Conservation (phyloP, 768 basidiomycete genomes). For the Omphalotus guepiniiformis region DNA sequence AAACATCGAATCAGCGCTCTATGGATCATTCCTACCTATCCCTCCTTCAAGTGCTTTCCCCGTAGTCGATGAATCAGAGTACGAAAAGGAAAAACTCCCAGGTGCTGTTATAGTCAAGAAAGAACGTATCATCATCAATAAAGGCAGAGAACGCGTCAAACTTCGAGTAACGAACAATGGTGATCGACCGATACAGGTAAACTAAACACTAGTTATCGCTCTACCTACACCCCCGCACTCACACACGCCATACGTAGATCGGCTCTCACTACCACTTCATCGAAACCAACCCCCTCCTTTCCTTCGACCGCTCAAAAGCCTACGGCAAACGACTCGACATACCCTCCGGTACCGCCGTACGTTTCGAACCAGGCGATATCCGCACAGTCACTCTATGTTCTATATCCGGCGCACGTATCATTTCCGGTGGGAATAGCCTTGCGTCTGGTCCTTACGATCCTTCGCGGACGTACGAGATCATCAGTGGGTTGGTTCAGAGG, state of each 20-base stretch:
- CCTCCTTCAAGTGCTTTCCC: conserved; percentile 69
- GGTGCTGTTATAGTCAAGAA: conserved; percentile 72
- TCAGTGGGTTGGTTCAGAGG: conserved; percentile 44
- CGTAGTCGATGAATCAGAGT: conserved; percentile 39
- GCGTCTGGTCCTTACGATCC: conserved; percentile 51
- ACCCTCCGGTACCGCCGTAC: conserved; percentile 89
- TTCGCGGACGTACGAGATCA: conserved; percentile 40
- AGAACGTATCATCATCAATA: conserved; percentile 70
- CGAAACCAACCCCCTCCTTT: conserved; percentile 78
- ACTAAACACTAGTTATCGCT: not conserved
- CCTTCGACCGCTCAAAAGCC: conserved; percentile 78
- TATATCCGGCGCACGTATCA: conserved; percentile 66
- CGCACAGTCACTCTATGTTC: conserved; percentile 81
- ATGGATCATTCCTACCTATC: conserved; percentile 88
- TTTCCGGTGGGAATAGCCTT: conserved; percentile 80
- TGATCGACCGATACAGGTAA: conserved; percentile 88
- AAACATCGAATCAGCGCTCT: conserved; percentile 79
- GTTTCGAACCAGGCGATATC: conserved; percentile 91
- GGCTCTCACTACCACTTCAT: conserved; percentile 95
- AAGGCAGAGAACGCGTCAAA: conserved; percentile 61
- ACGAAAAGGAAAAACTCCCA: conserved; percentile 53
- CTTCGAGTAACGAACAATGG: conserved; percentile 86
- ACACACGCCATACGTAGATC: conserved; percentile 53
- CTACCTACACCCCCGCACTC: conserved; percentile 10
- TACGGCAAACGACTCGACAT: conserved; percentile 91